A percentile compares a stretch with the other conserved stretches of the same genome.
phyloP scores from a whole-genome alignment of 805 yeast species.

The Blastobotrys terrestris region DNA sequence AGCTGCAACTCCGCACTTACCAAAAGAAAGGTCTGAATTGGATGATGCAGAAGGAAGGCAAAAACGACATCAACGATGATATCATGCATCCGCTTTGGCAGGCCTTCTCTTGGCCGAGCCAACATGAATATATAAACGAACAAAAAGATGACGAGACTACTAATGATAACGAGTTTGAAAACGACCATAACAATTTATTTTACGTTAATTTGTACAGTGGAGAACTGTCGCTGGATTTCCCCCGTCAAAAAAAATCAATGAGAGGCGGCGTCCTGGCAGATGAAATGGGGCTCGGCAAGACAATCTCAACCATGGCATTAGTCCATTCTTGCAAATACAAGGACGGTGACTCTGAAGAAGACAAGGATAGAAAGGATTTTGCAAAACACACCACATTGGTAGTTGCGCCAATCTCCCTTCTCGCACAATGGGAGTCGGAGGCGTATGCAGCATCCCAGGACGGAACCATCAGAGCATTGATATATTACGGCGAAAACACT shows the following conservation, averaged over 20 bases:
- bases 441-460: slow-evolving; percentile 44
- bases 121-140: slow-evolving; percentile 1
- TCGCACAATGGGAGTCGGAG: slow-evolving; percentile 90
- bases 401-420: slow-evolving; percentile 82
- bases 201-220: slow-evolving; percentile 79
- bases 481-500: slow-evolving; percentile 71
- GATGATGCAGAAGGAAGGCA: slow-evolving; percentile 80
- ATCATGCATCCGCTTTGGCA: slow-evolving; percentile 83
- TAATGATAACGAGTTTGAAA: slow-evolving; percentile 33
- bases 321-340: slow-evolving; percentile 44
- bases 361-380: slow-evolving; percentile 12
- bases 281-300: slow-evolving; percentile 96
- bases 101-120: slow-evolving; percentile 63
- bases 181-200: slow-evolving; percentile 38
- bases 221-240: slow-evolving; percentile 62
- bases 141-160: background rate
- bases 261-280: slow-evolving; percentile 90
- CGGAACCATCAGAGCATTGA: slow-evolving; percentile 28
- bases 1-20: slow-evolving; percentile 58
- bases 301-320: slow-evolving; percentile 74
- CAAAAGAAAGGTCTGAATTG: slow-evolving; percentile 83
- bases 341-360: slow-evolving; percentile 8
- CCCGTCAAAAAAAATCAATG: slow-evolving; percentile 52
- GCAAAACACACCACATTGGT: slow-evolving; percentile 71
- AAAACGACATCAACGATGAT: slow-evolving; percentile 40